Evolutionary conservation across 2,329 filamentous ascomycete species (phyloP), one percentile per base, ranked within the genome.

Genomic region (Ophiostoma triangulosporum): DNA sequence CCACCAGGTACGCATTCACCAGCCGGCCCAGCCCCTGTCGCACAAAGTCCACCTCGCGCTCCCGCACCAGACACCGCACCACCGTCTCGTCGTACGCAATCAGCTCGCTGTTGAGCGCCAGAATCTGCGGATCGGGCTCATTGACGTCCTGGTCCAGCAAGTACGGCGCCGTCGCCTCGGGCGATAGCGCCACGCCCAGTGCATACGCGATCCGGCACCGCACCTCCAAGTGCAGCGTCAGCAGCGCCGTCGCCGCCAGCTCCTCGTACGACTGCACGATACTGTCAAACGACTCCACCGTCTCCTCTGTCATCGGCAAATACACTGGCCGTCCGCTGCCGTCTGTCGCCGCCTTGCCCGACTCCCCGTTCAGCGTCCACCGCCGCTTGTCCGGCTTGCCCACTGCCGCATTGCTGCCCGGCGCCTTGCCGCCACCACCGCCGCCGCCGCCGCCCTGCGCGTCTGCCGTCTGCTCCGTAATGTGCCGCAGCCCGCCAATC

Each of bases 151-250:
- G 83, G 57, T 87, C 82, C 49, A 79, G 76, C 56, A 77, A 72
- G 66, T 83, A 84, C 0, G 80, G 79, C 11, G 74, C 79, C 61
- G 69, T 77, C 26, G 50, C 56, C 63, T 69, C 75, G 59, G 72
- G 81, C 50, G 75, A 88, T 60, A 76, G 74, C 55, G 75, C 81
- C 57, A 71, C 77, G 66, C 73, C 68, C 38, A 98, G 76, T 58
- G 90, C 88, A 64, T 90, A 81, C 35, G 95, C 78, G 59, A 94
- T 83, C 50, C 88, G 88, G 64, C 86, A 88, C 48, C 93, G 84
- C 49, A 94, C 80, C 66, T 96, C 89, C 66, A 94, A 80, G 64
- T 97, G 90, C 3, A 98, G 72, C 0, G 88, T 95, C 26, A 94
- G 74, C 3, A 97, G 78, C 40, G 90, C 82, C 3, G 82, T 88